These are phyloP conservation scores for Angophora floribunda DNA, from an alignment of 345 rosid species.

Conservation along the genomic window DNA sequence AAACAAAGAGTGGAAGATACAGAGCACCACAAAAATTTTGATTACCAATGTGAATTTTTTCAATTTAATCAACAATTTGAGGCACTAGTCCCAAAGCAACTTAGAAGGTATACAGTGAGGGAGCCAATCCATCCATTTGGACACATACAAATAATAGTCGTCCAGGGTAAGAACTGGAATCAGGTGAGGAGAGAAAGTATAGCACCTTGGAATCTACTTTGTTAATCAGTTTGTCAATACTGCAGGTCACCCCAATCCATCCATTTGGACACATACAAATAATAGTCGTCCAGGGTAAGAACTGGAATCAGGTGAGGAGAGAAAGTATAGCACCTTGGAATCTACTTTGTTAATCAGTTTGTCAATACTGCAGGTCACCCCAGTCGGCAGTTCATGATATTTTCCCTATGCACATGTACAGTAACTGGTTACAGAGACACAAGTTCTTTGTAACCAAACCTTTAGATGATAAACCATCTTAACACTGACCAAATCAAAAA, in stretches of 20 bases:
- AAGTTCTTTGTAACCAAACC: background rate
- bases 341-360: background rate
- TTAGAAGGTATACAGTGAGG: background rate
- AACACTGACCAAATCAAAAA: background rate
- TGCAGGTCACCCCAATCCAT: background rate
- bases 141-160: background rate
- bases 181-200: background rate
- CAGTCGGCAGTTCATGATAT: background rate
- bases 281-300: background rate
- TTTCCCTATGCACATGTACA: background rate
- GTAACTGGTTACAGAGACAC: background rate
- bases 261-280: background rate
- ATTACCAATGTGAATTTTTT: background rate
- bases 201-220: background rate
- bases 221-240: background rate
- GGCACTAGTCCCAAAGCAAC: background rate
- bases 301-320: background rate
- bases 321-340: background rate
- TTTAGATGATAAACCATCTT: background rate
- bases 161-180: background rate
- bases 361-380: background rate
- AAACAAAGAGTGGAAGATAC: background rate
- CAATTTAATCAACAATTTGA: background rate
- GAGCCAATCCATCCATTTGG: background rate
- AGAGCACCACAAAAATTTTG: background rate